These are phyloP conservation scores for Macroventuria anomochaeta DNA, from an alignment of 2,329 filamentous ascomycete genomes.

Conservation along the genomic window DNA sequence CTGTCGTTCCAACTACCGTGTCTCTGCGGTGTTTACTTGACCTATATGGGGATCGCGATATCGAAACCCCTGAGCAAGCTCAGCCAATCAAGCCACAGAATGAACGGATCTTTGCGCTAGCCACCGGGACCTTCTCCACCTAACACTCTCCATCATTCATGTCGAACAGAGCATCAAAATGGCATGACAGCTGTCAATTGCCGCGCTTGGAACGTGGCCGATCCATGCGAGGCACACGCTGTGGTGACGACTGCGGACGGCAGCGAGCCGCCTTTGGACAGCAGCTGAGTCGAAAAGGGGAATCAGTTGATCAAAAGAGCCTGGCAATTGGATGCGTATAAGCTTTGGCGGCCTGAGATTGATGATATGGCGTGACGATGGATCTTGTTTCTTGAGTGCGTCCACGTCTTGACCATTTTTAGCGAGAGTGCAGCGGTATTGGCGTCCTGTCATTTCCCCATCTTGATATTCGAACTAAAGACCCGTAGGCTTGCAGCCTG, in stretches of 20 bases:
- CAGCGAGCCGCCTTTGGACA: slow-evolving; percentile 17
- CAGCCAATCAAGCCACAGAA: slow-evolving; percentile 26
- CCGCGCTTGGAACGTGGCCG: slow-evolving; percentile 4
- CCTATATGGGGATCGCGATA: neutral
- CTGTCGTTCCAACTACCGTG: slow-evolving; percentile 9
- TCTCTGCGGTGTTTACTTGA: slow-evolving; percentile 6
- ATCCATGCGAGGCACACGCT: slow-evolving; percentile 3
- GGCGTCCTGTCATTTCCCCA: slow-evolving; percentile 15
- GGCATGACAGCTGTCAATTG: slow-evolving; percentile 11
- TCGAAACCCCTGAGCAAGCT: neutral
- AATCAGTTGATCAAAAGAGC: neutral
- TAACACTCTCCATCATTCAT: slow-evolving; percentile 17
- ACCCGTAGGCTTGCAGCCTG: neutral
- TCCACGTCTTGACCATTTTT: slow-evolving; percentile 12
- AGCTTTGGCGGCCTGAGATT: slow-evolving; percentile 19
- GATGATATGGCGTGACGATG: slow-evolving; percentile 12
- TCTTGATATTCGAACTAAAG: slow-evolving; percentile 2
- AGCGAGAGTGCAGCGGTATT: no score
- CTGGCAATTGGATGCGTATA: neutral
- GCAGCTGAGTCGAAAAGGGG: slow-evolving; percentile 14
- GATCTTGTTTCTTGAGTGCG: slow-evolving; percentile 19
- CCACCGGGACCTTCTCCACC: slow-evolving; percentile 1
- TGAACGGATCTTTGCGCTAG: slow-evolving; percentile 15
- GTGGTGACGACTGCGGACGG: slow-evolving; percentile 5
- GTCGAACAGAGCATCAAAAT: neutral